Base-by-base conservation (phyloP, 2,329 filamentous ascomycete genomes). In the Phyllachora maydis region DNA sequence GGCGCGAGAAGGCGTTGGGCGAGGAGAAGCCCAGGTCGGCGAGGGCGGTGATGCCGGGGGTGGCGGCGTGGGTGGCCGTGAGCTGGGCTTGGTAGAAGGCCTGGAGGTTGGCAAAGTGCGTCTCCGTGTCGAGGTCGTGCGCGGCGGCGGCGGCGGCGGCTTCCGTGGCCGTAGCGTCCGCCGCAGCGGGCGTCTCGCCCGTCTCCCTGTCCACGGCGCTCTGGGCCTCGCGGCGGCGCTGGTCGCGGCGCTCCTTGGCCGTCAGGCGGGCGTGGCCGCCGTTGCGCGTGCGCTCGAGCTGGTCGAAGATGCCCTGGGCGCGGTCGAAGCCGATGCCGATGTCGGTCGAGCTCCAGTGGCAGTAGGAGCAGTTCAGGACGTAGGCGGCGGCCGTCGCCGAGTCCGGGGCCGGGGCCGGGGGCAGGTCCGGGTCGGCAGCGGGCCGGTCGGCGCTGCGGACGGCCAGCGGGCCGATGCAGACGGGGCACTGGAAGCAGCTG, bases 401-500 rank as follows among this genome's bases (percentile, higher is more conserved):
- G 22, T 40, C 26, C 15, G 51, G 38, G 28, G 41, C 46, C n/a
- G 33, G 30, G 11, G 54, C 41, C 9, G 45, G 43, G 4, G 56
- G 46, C 18, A 54, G 51, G 26, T 38, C 47, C 11, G 47, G 33
- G 45, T 59, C 56, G 14, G 54, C 42, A 2, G 56, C 42, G 17
- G 59, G 52, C 26, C 82, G 74, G n/a, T n/a, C n/a, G 29, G 83
- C 50, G 11, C 70, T 68, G 25, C 69, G 76, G 24, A 88, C 70
- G 11, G 70, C 61, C 19, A 95, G 60, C 8, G 81, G 76, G 0
- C 81, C 70, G 14, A 78, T 70, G 46, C 88, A 98, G 32, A 83
- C 57, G 0, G 88, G 88, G 37, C 88, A 98, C 42, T 90, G 79
- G 54, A 88, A 95, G 49, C 88, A 98, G 43, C 83, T 93, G 34